These are phyloP conservation scores for Auricularia heimuer DNA, from an alignment of 768 basidiomycete species.

Conservation along the genomic window DNA sequence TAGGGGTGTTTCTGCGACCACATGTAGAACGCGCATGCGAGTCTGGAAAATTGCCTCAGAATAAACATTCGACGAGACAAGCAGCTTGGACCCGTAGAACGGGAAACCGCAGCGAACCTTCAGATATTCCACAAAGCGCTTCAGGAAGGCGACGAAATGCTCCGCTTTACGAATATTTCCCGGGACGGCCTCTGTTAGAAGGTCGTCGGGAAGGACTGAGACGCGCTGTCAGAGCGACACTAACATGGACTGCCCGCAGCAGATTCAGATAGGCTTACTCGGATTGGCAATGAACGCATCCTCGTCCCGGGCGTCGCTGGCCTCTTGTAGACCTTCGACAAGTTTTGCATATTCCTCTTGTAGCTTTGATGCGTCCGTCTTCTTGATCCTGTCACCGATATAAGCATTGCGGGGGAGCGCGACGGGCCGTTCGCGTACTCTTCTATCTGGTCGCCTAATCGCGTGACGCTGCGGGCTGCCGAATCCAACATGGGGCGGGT, in stretches of 20 bases:
- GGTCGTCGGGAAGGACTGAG: constrained; percentile 83
- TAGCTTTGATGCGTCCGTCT: constrained; percentile 83
- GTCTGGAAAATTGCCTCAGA: constrained; percentile 43
- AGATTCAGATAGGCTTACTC: constrained; percentile 32
- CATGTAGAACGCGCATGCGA: constrained; percentile 97
- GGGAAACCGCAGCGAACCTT: constrained; percentile 45
- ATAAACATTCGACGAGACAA: background rate
- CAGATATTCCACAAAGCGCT: constrained; percentile 96
- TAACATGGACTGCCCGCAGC: background rate
- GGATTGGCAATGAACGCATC: constrained; percentile 88
- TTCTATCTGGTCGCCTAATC: constrained; percentile 85
- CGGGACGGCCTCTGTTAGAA: constrained; percentile 90
- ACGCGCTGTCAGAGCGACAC: background rate
- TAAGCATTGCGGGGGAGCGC: background rate
- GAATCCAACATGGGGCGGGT: constrained; percentile 97
- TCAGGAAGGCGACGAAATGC: constrained; percentile 96
- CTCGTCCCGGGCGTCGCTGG: constrained; percentile 48
- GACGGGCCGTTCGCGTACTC: constrained; percentile 47
- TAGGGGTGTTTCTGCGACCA: constrained; percentile 94
- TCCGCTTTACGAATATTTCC: constrained; percentile 98
- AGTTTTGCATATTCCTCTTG: constrained; percentile 95
- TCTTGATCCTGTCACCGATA: constrained; percentile 63
- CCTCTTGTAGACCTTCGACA: constrained; percentile 86
- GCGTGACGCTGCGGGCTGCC: constrained; percentile 77
- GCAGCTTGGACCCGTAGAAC: background rate